phyloP scores from a whole-genome alignment of 805 yeast genomes.

The Metschnikowia borealis region DNA sequence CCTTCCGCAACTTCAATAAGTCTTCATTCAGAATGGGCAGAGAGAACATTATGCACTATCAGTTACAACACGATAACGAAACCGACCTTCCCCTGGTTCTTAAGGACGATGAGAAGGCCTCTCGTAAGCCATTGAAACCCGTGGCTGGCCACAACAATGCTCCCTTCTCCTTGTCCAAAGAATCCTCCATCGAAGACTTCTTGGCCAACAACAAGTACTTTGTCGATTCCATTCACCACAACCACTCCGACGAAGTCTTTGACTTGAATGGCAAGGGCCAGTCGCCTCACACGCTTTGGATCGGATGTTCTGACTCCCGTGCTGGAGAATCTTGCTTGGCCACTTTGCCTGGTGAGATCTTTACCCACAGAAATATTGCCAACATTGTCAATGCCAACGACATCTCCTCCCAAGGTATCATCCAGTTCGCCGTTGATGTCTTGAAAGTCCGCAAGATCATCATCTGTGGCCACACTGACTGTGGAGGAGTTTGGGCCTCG shows the following conservation, averaged over 20 bases:
- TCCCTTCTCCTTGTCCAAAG: conserved; percentile 46
- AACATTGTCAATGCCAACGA: conserved; percentile 20
- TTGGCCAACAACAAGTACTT: conserved; percentile 19
- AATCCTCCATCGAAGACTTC: conserved; percentile 16
- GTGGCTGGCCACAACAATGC: conserved; percentile 22
- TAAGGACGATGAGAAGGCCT: conserved; percentile 4
- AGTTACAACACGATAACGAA: conserved; percentile 37
- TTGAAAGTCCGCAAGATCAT: conserved; percentile 20
- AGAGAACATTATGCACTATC: conserved; percentile 38
- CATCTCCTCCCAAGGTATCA: conserved; percentile 19
- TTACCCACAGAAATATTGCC: conserved; percentile 22
- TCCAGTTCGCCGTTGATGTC: conserved; percentile 20
- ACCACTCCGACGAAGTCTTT: conserved; percentile 18
- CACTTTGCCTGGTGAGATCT: conserved; percentile 20
- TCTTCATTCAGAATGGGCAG: conserved; percentile 32
- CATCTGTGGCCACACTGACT: conserved; percentile 22
- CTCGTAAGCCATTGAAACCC: conserved; percentile 12
- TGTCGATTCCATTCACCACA: conserved; percentile 19
- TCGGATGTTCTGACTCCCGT: conserved; percentile 21
- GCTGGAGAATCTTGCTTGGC: conserved; percentile 20
- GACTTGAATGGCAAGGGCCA: conserved; percentile 21
- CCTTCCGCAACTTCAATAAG: neutral
- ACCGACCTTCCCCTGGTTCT: conserved; percentile 25
- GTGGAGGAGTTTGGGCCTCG: conserved; percentile 22
- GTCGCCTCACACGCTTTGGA: conserved; percentile 21